Percentiles rank a stretch among this genome's conserved stretches.
Evolutionary conservation across 1,284 basidiomycete genomes (phyloP).

Genomic region (Neolentinus lepideus): DNA sequence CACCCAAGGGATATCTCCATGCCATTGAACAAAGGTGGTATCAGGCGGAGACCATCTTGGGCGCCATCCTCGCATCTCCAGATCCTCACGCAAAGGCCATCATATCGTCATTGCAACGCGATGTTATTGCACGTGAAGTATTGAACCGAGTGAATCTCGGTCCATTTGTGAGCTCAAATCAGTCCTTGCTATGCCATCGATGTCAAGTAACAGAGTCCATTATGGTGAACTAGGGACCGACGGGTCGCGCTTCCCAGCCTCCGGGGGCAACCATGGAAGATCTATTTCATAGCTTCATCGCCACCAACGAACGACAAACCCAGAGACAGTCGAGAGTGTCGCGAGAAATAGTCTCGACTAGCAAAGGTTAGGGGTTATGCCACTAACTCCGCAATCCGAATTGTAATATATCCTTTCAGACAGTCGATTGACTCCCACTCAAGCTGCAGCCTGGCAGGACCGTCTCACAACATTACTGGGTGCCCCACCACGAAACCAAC

Average conservation of each 20-base stretch:
- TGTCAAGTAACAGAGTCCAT: slow-evolving; percentile 8
- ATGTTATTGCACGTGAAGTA: slow-evolving; percentile 66
- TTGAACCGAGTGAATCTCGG: slow-evolving; percentile 66
- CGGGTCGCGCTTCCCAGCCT: slow-evolving; percentile 45
- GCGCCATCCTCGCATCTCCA: slow-evolving; percentile 66
- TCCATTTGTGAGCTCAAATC: slow-evolving; percentile 50
- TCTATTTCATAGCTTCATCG: slow-evolving; percentile 63
- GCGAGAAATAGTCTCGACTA: slow-evolving; percentile 67
- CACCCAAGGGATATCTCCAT: slow-evolving; percentile 86
- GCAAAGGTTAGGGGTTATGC: slow-evolving; percentile 34
- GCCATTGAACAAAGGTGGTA: slow-evolving; percentile 87
- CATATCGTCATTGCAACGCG: slow-evolving; percentile 60
- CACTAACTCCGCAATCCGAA: too few species aligned
- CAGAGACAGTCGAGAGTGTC: slow-evolving; percentile 68
- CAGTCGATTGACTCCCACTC: not conserved
- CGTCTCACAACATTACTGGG: not conserved
- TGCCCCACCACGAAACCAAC: not conserved
- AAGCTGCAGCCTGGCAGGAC: slow-evolving; percentile 1
- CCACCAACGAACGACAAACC: slow-evolving; percentile 51
- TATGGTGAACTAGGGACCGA: slow-evolving; percentile 46
- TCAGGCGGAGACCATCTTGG: slow-evolving; percentile 80
- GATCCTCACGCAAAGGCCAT: slow-evolving; percentile 65
- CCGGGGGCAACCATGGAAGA: slow-evolving; percentile 53
- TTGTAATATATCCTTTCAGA: slow-evolving; percentile 3
- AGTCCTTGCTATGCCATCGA: slow-evolving; percentile 8